These are phyloP conservation scores for Pogostemon cablin DNA, from an alignment of 257 asterid genomes.

Conservation along the genomic window DNA sequence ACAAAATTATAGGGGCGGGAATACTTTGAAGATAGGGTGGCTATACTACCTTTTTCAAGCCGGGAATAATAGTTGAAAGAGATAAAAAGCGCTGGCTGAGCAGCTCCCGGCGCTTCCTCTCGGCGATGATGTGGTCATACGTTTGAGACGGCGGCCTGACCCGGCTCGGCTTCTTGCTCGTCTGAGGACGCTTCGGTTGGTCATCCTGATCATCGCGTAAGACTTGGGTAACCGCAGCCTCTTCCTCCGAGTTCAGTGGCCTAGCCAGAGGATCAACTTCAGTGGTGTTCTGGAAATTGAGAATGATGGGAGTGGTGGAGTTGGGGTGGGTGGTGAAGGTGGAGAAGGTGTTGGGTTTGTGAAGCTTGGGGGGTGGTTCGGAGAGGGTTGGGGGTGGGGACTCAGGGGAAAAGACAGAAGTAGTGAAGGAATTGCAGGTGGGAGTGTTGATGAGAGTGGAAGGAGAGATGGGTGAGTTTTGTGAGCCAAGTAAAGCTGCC, in stretches of 20 bases:
- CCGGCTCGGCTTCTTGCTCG: conserved; percentile 33
- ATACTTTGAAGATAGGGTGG: too few species aligned
- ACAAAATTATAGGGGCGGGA: too few species aligned
- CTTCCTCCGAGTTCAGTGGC: conserved; percentile 37
- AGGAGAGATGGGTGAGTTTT: conserved; percentile 26
- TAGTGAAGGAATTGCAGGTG: conserved; percentile 25
- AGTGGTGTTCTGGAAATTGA: conserved; percentile 35
- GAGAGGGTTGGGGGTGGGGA: neutral
- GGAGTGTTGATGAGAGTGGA: conserved; percentile 32
- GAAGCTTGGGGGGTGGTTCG: conserved; percentile 40
- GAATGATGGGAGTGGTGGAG: conserved; percentile 37
- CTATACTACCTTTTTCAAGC: conserved; percentile 48
- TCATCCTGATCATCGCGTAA: conserved; percentile 23
- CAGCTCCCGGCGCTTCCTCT: conserved; percentile 56
- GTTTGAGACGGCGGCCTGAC: conserved; percentile 47
- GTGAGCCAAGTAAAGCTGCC: conserved; percentile 30
- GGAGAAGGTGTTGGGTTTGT: conserved; percentile 33
- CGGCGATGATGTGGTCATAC: conserved; percentile 49
- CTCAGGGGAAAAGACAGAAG: too few species aligned
- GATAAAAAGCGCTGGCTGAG: conserved; percentile 45
- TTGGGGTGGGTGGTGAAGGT: conserved; percentile 17
- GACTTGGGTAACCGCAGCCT: conserved; percentile 38
- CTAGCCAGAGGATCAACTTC: conserved; percentile 18
- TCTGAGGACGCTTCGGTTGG: conserved; percentile 10
- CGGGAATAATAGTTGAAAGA: conserved; percentile 53